Percentiles rank a stretch among this genome's conserved stretches.
These are phyloP conservation scores for Monilinia fructigena DNA, from an alignment of 2,329 filamentous ascomycete genomes.

Conservation along the genomic window DNA sequence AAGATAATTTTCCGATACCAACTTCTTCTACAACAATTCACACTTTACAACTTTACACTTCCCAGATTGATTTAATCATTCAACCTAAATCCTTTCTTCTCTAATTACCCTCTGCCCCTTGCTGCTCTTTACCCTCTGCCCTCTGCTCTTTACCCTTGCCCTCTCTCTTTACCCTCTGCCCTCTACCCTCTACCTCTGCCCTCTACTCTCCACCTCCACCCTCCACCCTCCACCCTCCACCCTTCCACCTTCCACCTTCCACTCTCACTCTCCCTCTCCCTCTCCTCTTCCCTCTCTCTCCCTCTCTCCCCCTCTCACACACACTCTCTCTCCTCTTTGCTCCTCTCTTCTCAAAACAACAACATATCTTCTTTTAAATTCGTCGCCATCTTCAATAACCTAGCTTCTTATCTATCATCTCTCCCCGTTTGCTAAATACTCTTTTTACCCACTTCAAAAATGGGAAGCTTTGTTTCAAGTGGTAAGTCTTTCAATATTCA, in stretches of 20 bases:
- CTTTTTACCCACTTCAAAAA: conserved; percentile 33
- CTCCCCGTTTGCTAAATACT: conserved; percentile 7
- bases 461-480: conserved; percentile 43
- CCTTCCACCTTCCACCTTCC: too few species aligned
- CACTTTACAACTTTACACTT: not conserved
- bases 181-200: too few species aligned
- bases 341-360: not conserved
- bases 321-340: too few species aligned
- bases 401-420: not conserved
- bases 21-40: not conserved
- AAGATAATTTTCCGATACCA: conserved; percentile 18
- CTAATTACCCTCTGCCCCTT: too few species aligned
- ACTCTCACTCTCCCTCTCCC: not conserved
- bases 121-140: too few species aligned
- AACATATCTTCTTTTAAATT: not conserved
- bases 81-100: not conserved
- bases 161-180: too few species aligned
- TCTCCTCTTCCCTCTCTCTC: not conserved
- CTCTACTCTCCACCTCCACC: too few species aligned
- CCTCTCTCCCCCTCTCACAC: not conserved
- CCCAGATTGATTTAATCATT: not conserved
- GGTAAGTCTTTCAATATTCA: conserved; percentile 33
- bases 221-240: too few species aligned
- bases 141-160: too few species aligned
- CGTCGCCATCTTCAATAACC: not conserved